Evolutionary conservation across 768 basidiomycete species (phyloP).

Genomic region (Lactarius hatsudake): DNA sequence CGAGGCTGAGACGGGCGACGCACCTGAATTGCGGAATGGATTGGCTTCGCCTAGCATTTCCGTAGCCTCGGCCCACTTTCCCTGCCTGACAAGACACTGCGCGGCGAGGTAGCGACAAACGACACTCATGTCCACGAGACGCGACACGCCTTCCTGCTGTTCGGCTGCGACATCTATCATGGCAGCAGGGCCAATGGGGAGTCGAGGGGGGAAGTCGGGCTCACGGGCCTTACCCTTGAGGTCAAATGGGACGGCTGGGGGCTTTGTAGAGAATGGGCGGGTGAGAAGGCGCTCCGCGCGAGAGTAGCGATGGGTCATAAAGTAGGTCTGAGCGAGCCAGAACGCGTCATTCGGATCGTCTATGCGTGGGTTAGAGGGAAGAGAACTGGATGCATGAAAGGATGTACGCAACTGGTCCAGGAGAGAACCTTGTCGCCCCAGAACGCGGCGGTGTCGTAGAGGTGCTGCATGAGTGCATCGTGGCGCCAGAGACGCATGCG

Average conservation of each 20-base stretch:
- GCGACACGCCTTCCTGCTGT: conserved; percentile 61
- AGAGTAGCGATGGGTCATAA: conserved; percentile 92
- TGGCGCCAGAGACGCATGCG: conserved; percentile 96
- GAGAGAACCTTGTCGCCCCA: conserved; percentile 98
- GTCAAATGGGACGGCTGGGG: conserved; percentile 45
- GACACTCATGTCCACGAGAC: conserved; percentile 90
- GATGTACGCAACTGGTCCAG: conserved; percentile 75
- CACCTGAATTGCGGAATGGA: conserved; percentile 75
- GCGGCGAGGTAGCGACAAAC: conserved; percentile 96
- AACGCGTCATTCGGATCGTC: conserved; percentile 98
- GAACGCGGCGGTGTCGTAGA: conserved; percentile 95
- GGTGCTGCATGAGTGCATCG: conserved; percentile 97
- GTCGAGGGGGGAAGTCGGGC: conserved; percentile 41
- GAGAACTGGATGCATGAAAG: background rate
- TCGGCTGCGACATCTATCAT: conserved; percentile 68
- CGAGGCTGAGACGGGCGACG: conserved; percentile 20
- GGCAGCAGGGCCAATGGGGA: conserved; percentile 70
- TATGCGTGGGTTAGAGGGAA: conserved; percentile 33
- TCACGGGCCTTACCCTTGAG: conserved; percentile 51
- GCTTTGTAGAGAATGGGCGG: conserved; percentile 69
- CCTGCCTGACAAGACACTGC: conserved; percentile 89
- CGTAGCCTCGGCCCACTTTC: conserved; percentile 87
- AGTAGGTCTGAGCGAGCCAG: conserved; percentile 98
- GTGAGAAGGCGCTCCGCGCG: conserved; percentile 90
- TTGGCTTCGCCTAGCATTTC: conserved; percentile 93